A percentile compares a stretch with the other conserved stretches of the same genome.
phyloP scores from a whole-genome alignment of 2,329 filamentous ascomycete species.

The Penicillium concentricum region DNA sequence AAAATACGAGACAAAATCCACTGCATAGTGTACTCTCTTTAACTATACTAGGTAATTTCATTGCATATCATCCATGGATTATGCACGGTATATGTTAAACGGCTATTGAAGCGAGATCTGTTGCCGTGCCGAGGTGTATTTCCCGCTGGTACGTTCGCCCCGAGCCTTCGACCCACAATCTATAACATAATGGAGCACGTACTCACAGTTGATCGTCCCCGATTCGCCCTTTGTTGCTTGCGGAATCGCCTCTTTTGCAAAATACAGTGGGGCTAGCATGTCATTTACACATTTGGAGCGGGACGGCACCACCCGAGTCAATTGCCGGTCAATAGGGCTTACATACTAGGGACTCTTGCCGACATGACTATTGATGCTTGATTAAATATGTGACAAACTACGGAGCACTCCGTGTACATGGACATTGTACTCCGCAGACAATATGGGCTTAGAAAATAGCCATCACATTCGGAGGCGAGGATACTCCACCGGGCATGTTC shows the following conservation, averaged over 20 bases:
- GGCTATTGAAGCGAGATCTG: background rate
- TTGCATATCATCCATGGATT: slow-evolving; percentile 1
- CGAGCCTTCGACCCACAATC: background rate
- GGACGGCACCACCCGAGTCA: background rate
- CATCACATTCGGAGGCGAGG: slow-evolving; percentile 47
- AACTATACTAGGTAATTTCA: background rate
- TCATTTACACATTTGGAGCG: background rate
- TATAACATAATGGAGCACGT: background rate
- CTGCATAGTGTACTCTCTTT: background rate
- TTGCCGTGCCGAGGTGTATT: background rate
- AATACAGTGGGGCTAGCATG: background rate
- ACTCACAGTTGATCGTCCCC: background rate
- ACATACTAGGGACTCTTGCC: background rate
- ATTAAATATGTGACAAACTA: background rate
- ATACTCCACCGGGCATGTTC: slow-evolving; percentile 51
- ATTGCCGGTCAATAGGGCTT: background rate
- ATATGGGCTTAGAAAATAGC: slow-evolving; percentile 43
- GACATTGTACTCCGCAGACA: too few relatives aligned
- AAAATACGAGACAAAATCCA: slow-evolving; percentile 4
- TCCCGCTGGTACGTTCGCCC: background rate
- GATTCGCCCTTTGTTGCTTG: background rate
- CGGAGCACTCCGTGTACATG: too few relatives aligned
- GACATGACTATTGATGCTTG: background rate
- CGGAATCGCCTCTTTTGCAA: background rate
- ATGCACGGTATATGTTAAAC: background rate